These are phyloP conservation scores for Cerioporus squamosus DNA, from an alignment of 1,284 basidiomycete genomes.

Conservation along the genomic window DNA sequence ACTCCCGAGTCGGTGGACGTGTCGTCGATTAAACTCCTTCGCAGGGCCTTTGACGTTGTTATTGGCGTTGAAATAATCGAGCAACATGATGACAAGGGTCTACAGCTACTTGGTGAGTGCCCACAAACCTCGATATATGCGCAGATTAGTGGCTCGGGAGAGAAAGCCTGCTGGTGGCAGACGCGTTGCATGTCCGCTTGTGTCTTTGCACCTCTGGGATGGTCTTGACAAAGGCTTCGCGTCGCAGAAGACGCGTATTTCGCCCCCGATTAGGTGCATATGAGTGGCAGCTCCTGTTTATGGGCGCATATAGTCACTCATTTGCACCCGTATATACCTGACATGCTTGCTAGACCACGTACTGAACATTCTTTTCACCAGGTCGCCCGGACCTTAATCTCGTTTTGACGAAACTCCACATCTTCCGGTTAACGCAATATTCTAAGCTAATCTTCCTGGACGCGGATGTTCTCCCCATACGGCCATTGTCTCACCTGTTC, in stretches of 20 bases:
- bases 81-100: conserved; percentile 60
- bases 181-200: not conserved
- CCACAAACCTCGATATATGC: not conserved
- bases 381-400: conserved; percentile 92
- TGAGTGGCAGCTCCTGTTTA: not conserved
- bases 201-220: not conserved
- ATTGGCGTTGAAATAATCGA: conserved; percentile 90
- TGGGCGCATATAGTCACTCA: conserved; percentile 14
- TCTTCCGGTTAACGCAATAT: conserved; percentile 90
- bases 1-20: conserved; percentile 93
- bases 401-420: conserved; percentile 94
- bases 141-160: too few species aligned
- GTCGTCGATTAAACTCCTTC: conserved; percentile 80
- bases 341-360: not conserved
- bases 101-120: conserved; percentile 82
- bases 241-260: not conserved
- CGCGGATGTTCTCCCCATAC: conserved; percentile 92
- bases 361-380: conserved; percentile 37
- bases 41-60: conserved; percentile 83
- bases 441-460: conserved; percentile 94
- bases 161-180: not conserved
- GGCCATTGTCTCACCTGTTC: conserved; percentile 90
- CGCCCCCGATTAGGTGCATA: not conserved
- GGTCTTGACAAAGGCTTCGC: not conserved
- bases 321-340: not conserved